Conservation (phyloP, 2,329 filamentous ascomycete species). For the Verticillium isaacii region DNA sequence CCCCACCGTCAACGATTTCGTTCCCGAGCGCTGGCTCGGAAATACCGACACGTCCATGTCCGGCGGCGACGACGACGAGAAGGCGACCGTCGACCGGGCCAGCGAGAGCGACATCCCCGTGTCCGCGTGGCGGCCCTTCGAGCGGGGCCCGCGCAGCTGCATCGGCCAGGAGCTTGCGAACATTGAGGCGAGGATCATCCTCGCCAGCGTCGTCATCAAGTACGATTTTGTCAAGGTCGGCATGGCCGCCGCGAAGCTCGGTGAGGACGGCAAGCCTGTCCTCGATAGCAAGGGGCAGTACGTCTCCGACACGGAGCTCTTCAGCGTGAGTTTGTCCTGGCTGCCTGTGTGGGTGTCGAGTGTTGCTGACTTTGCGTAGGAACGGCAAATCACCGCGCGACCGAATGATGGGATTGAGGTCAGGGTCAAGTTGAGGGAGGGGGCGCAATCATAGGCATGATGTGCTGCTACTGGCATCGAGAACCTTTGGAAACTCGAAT, state of each 20-base stretch:
- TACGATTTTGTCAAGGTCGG: conserved; percentile 16
- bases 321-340: conserved; percentile 8
- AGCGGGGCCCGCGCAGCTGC: conserved; percentile 47
- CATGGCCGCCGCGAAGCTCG: conserved; percentile 10
- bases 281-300: conserved; percentile 12
- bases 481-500: too few relatives aligned
- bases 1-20: conserved; percentile 26
- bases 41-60: conserved; percentile 19
- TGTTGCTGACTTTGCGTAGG: conserved; percentile 2
- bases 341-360: too few relatives aligned
- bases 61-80: conserved; percentile 11
- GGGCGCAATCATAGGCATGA: neutral
- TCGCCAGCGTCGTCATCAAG: conserved; percentile 23
- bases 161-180: conserved; percentile 52
- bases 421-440: conserved; percentile 6
- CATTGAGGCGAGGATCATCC: conserved; percentile 45
- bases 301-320: conserved; percentile 9
- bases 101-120: conserved; percentile 11
- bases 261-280: conserved; percentile 6
- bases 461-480: too few relatives aligned
- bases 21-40: conserved; percentile 34
- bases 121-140: conserved; percentile 49
- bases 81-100: conserved; percentile 1
- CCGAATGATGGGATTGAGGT: conserved; percentile 11
- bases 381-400: conserved; percentile 12